Percentiles rank a stretch among this genome's conserved stretches.
Conservation (phyloP, 371 early-diverging fungal species). For the Mortierella sp. region DNA sequence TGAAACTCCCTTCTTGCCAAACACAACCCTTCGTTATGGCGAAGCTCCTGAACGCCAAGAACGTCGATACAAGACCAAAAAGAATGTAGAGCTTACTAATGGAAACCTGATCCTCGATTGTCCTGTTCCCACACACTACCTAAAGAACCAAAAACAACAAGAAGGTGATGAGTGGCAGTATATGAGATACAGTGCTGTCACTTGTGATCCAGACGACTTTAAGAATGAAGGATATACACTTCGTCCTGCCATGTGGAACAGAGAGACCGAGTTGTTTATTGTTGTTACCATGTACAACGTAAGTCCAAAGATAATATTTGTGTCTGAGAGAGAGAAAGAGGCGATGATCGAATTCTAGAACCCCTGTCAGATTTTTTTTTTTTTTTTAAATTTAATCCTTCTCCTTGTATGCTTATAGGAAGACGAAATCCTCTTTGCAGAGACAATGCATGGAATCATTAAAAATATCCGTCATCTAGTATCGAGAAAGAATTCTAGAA, state of each 20-base stretch:
- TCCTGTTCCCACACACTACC: slow-evolving; percentile 62
- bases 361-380: not conserved
- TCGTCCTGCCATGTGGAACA: slow-evolving; percentile 60
- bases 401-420: slow-evolving; percentile 59
- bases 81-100: slow-evolving; percentile 57
- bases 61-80: slow-evolving; percentile 63
- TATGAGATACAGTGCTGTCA: slow-evolving; percentile 81
- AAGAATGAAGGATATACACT: slow-evolving; percentile 60
- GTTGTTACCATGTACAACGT: slow-evolving; percentile 80
- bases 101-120: slow-evolving; percentile 70
- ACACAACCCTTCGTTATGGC: slow-evolving; percentile 61
- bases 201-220: slow-evolving; percentile 72
- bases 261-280: slow-evolving; percentile 74
- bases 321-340: too few relatives aligned
- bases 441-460: slow-evolving; percentile 83
- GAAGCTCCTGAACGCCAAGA: slow-evolving; percentile 66
- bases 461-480: slow-evolving; percentile 86
- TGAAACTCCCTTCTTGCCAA: slow-evolving; percentile 39
- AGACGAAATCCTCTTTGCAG: slow-evolving; percentile 72
- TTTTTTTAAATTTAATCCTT: not conserved
- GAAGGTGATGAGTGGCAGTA: slow-evolving; percentile 72
- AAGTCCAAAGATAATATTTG: slow-evolving; percentile 7
- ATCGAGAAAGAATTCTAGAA: slow-evolving; percentile 65
- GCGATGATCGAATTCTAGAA: too few relatives aligned
- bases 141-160: slow-evolving; percentile 56